Base-by-base conservation (phyloP, 306 rosid species). In the Dicorynia guianensis region DNA sequence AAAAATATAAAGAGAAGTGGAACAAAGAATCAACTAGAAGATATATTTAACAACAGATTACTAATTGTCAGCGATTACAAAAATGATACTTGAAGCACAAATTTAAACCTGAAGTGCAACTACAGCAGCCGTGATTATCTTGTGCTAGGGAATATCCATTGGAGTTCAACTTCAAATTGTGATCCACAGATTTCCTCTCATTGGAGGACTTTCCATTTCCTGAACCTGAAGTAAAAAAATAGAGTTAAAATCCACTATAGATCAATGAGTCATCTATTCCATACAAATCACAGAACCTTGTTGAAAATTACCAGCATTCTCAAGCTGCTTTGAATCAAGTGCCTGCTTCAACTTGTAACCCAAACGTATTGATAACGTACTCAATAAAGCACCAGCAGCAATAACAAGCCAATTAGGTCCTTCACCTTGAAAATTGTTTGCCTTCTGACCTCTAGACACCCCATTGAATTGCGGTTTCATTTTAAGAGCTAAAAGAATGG, bases 331-430 rank as follows among this genome's bases (percentile, higher is more conserved):
- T 0, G 84, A 75, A 76, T 95, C 96, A 67, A 87, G 79, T 14
- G 84, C 93, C 74, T 94, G 98, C 81, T 87, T 94, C 85, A 92
- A 86, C 83, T 90, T 94, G 96, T 74, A 91, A 71, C 97, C 94
- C 61, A 92, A 87, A 25, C 98, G 96, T 64, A 94, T 48, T 3
- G 98, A 94, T 74, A 92, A 67, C 0, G 95, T 86, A 78, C 96
- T 94, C 78, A 94, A 81, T 83, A 94, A 79, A 73, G 95, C 98
- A 77, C 96, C 96, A 2, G 95, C 97, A 52, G 96, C 98, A 86
- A 94, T 88, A 59, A 94, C 86, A 71, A 94, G 73, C 98, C 96
- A 94, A 66, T 87, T 87, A 61, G 90, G 85, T 20, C 97, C 96
- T 70, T 91, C 91, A 13, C 78, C 84, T 52, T 80, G 88, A 68